Percentiles rank a stretch among this genome's conserved stretches.
phyloP scores from a whole-genome alignment of 495 filamentous ascomycete genomes.

The Zalerion maritima region DNA sequence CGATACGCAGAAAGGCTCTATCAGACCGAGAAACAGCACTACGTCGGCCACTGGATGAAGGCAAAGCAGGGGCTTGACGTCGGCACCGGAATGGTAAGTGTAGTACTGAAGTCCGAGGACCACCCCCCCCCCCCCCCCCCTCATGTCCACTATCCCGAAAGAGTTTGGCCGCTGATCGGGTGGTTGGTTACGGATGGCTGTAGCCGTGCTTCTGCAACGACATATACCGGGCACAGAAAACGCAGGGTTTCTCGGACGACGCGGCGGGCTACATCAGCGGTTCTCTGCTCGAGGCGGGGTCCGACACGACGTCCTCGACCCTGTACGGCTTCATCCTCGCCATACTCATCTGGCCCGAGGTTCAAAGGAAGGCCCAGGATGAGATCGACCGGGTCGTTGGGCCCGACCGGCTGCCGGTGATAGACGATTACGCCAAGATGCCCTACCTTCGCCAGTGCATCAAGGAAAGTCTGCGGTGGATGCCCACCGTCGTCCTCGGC shows the following conservation, averaged over 20 bases:
- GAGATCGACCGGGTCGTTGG: constrained; percentile 44
- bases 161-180: too few species aligned
- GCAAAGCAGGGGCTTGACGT: too few species aligned
- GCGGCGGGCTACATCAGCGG: constrained; percentile 30
- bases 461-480: constrained; percentile 47
- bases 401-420: constrained; percentile 29
- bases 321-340: constrained; percentile 28
- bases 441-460: constrained; percentile 37
- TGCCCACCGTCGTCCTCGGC: constrained; percentile 43
- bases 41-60: constrained; percentile 22
- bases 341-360: constrained; percentile 31
- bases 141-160: too few species aligned
- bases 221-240: constrained; percentile 20
- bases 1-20: constrained; percentile 14
- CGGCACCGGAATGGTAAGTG: too few species aligned
- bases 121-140: too few species aligned
- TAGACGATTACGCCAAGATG: constrained; percentile 33
- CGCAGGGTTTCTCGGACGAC: constrained; percentile 23
- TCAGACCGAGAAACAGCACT: constrained; percentile 17
- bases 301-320: constrained; percentile 24
- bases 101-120: too few species aligned
- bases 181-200: too few species aligned
- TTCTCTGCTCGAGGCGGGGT: constrained; percentile 38
- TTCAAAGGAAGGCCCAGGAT: constrained; percentile 37
- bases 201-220: constrained; percentile 28